phyloP scores from a whole-genome alignment of 179 eudicot genomes.

The Corrigiola litoralis region DNA sequence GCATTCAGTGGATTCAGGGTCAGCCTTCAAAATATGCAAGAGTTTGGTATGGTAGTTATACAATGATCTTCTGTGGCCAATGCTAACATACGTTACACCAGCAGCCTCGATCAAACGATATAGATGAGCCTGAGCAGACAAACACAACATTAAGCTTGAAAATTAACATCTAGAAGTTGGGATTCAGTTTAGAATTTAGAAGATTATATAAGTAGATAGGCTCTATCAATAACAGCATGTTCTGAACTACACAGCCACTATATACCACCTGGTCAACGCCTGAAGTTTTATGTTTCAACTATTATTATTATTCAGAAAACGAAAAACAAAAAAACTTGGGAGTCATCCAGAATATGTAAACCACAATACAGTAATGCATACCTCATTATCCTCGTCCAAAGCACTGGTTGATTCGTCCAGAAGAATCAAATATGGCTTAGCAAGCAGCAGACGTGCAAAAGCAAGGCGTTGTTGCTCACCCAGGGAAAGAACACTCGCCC shows the following conservation, averaged over 20 bases:
- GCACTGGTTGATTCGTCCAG: conserved; percentile 98
- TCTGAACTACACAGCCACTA: neutral
- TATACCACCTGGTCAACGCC: neutral
- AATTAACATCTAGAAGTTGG: neutral
- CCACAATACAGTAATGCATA: conserved; percentile 17
- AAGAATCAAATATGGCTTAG: conserved; percentile 73
- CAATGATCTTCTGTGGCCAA: conserved; percentile 76
- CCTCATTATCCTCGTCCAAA: conserved; percentile 96
- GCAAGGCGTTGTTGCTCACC: conserved; percentile 99
- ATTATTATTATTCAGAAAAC: neutral
- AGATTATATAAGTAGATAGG: neutral
- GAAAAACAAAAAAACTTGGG: neutral
- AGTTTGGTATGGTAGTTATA: conserved; percentile 57
- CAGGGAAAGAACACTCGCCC: conserved; percentile 94
- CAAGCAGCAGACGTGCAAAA: conserved; percentile 86
- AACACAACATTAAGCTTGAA: neutral
- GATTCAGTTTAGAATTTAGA: neutral
- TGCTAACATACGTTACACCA: conserved; percentile 72
- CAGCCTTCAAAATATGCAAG: conserved; percentile 47
- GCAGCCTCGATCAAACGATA: conserved; percentile 65
- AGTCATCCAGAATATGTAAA: neutral
- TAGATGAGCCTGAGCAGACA: conserved; percentile 57
- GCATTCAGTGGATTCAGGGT: conserved; percentile 26
- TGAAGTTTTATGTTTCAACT: neutral
- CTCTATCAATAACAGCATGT: neutral